Evolutionary conservation across 306 rosid species (phyloP).

Genomic region (Cucurbita moschata): DNA sequence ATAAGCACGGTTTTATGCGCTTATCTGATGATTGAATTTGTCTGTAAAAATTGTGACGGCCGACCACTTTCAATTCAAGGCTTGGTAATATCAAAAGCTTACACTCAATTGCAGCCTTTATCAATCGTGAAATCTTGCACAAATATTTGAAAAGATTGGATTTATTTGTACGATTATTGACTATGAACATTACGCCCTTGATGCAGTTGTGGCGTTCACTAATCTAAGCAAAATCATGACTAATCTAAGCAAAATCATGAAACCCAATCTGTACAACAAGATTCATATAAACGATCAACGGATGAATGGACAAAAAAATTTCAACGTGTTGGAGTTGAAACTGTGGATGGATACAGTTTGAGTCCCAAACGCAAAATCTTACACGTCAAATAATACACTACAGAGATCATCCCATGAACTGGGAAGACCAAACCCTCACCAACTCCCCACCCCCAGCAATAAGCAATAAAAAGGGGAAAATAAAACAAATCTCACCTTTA

Average conservation of each 20-base stretch:
- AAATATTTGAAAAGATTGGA: too few relatives aligned
- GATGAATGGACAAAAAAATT: background rate
- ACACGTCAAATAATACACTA: constrained; percentile 25
- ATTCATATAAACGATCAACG: background rate
- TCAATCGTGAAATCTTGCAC: background rate
- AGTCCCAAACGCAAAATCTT: constrained; percentile 22
- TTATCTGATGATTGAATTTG: constrained; percentile 41
- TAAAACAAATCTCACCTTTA: constrained; percentile 9
- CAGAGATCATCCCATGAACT: constrained; percentile 22
- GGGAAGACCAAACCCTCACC: constrained; percentile 2
- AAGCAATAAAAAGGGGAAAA: background rate
- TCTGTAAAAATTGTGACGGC: constrained; percentile 14
- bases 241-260: background rate
- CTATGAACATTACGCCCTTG: too few relatives aligned
- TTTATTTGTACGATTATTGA: too few relatives aligned
- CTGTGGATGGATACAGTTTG: constrained; percentile 21
- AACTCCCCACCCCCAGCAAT: constrained; percentile 20
- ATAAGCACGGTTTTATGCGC: constrained; percentile 55
- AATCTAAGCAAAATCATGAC: too few relatives aligned
- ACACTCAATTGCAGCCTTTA: background rate
- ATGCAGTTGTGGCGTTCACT: background rate
- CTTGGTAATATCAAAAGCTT: background rate
- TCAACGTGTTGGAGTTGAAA: background rate
- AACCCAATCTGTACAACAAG: background rate
- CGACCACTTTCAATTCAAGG: background rate